Percentiles rank a stretch among this genome's conserved stretches.
Conservation (phyloP, 305 asterid species). For the Solanum chacoense region DNA sequence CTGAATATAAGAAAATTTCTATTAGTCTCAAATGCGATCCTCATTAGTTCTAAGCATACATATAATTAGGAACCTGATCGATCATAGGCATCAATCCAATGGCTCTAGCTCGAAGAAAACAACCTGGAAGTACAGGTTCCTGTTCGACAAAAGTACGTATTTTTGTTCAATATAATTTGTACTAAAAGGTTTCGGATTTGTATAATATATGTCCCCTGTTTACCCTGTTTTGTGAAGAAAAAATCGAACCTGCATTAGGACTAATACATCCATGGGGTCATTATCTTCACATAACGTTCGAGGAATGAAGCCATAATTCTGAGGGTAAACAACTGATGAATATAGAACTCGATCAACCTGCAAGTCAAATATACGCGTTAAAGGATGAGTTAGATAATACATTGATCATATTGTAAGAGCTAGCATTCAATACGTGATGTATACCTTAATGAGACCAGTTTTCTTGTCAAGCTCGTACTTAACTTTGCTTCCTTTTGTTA, state of each 20-base stretch:
- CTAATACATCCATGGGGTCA: slow-evolving; percentile 22
- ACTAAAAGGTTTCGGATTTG: background rate
- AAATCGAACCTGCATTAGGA: slow-evolving; percentile 17
- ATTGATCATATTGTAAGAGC: background rate
- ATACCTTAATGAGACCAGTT: background rate
- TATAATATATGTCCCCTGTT: background rate
- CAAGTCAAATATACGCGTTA: background rate
- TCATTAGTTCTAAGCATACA: background rate
- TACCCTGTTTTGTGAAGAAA: background rate
- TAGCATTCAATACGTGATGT: background rate
- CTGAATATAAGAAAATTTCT: background rate
- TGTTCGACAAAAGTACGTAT: slow-evolving; percentile 10
- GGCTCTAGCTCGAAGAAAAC: slow-evolving; percentile 81
- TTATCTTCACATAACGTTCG: slow-evolving; percentile 25
- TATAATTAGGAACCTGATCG: slow-evolving; percentile 43
- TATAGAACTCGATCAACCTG: slow-evolving; percentile 21
- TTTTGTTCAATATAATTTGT: background rate
- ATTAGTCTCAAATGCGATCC: background rate
- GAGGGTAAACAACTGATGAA: slow-evolving; percentile 27
- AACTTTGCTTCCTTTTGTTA: slow-evolving; percentile 79
- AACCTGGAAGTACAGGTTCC: slow-evolving; percentile 80
- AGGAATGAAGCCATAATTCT: slow-evolving; percentile 24
- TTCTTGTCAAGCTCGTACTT: slow-evolving; percentile 20
- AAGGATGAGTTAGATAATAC: background rate
- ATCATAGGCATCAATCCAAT: slow-evolving; percentile 91